Conservation (phyloP, 495 filamentous ascomycete genomes). For the Penicillium diatomitis region DNA sequence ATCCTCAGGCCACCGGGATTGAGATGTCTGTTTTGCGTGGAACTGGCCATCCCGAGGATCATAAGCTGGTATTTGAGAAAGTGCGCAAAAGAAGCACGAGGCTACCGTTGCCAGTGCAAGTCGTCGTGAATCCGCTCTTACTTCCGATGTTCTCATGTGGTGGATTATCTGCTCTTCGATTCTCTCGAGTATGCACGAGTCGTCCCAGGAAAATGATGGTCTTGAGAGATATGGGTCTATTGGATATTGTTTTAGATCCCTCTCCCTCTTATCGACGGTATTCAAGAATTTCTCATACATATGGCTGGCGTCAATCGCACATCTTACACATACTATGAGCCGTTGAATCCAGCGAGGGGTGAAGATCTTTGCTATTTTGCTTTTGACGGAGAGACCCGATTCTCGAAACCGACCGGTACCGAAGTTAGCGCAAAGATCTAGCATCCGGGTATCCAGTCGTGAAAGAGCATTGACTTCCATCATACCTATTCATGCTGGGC, state of each 20-base stretch:
- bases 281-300: too few relatives aligned
- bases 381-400: neutral
- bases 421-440: neutral
- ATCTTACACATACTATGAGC: neutral
- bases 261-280: too few relatives aligned
- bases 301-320: too few relatives aligned
- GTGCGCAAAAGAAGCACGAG: neutral
- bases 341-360: neutral
- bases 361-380: neutral
- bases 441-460: neutral
- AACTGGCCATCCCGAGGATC: neutral
- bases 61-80: neutral
- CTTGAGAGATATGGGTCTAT: too few relatives aligned
- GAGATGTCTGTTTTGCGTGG: neutral
- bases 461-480: neutral
- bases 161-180: neutral
- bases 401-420: neutral
- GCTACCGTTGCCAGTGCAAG: neutral
- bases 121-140: neutral
- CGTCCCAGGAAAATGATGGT: neutral
- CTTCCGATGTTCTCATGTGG: neutral
- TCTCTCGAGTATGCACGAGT: neutral
- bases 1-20: constrained; percentile 2
- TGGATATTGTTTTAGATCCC: too few relatives aligned
- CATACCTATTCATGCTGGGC: neutral